phyloP scores from a whole-genome alignment of 2,329 filamentous ascomycete genomes.

The Pestalotiopsis sp. region DNA sequence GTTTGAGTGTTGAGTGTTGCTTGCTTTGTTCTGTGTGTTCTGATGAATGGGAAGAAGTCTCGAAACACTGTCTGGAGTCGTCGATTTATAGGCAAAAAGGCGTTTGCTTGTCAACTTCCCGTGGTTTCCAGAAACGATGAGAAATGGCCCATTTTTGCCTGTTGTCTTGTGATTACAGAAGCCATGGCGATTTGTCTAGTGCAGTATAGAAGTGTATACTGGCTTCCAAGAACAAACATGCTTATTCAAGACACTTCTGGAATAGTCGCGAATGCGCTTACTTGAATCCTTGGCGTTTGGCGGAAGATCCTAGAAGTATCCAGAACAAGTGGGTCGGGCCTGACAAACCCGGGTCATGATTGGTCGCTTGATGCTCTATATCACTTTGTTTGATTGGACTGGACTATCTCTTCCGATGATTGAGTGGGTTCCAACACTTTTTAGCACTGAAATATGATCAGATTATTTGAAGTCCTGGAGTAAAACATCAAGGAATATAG shows the following conservation, averaged over 20 bases:
- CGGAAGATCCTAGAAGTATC: constrained; percentile 1
- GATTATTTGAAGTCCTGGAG: neutral
- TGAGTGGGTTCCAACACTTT: neutral
- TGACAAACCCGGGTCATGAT: neutral
- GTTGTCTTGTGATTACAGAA: constrained; percentile 21
- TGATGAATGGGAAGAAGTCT: constrained; percentile 22
- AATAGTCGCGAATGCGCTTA: neutral
- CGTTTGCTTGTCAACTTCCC: constrained; percentile 20
- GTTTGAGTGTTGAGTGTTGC: constrained; percentile 8
- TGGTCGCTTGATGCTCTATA: neutral
- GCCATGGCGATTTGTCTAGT: constrained; percentile 25
- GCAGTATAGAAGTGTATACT: neutral
- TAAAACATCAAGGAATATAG: neutral
- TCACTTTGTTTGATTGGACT: neutral
- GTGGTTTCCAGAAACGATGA: constrained; percentile 27
- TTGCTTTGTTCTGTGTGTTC: constrained; percentile 27
- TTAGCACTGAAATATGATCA: neutral
- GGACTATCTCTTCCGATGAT: neutral
- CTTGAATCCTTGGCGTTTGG: neutral
- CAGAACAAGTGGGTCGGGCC: neutral
- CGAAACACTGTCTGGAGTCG: constrained; percentile 15
- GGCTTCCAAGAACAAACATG: neutral
- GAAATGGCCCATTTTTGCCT: constrained; percentile 14
- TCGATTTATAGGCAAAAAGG: constrained; percentile 31
- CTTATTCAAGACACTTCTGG: constrained; percentile 7